Conservation (phyloP, 805 yeast genomes). For the Blastobotrys mokoenaii region DNA sequence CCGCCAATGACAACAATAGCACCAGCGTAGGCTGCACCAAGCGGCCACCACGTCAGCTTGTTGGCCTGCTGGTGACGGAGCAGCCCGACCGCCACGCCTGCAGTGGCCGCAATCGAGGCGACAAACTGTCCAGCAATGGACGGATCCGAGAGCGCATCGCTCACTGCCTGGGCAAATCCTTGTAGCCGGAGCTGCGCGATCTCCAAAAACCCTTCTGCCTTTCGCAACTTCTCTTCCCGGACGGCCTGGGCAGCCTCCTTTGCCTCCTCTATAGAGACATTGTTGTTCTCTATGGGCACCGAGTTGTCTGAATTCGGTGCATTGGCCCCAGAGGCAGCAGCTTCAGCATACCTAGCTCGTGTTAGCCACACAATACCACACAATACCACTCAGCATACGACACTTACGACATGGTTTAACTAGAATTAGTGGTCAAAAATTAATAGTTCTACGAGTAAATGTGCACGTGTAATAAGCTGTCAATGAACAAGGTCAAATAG, state of each 20-base stretch:
- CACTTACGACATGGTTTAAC: slow-evolving; percentile 1
- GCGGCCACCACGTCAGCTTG: slow-evolving; percentile 13
- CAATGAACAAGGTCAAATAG: too few species aligned
- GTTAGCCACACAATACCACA: too few species aligned
- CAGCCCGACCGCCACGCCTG: slow-evolving; percentile 16
- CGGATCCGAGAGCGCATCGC: slow-evolving; percentile 17
- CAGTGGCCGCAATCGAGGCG: slow-evolving; percentile 12
- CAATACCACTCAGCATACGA: too few species aligned
- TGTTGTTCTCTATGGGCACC: slow-evolving; percentile 5
- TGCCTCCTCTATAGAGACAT: slow-evolving; percentile 1
- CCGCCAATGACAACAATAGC: slow-evolving; percentile 2
- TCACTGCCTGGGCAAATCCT: too few species aligned
- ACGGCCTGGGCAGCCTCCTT: neutral
- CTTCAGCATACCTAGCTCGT: slow-evolving; percentile 8
- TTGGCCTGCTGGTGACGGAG: slow-evolving; percentile 12
- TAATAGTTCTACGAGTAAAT: neutral
- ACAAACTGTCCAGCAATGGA: slow-evolving; percentile 15
- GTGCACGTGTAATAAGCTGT: too few species aligned
- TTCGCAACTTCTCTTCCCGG: neutral
- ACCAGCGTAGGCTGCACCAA: neutral
- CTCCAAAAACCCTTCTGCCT: neutral
- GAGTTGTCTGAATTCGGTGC: slow-evolving; percentile 1
- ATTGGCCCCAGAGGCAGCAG: slow-evolving; percentile 7
- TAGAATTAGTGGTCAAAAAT: neutral
- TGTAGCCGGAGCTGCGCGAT: too few species aligned